phyloP scores from a whole-genome alignment of 2,329 filamentous ascomycete species.

The Stemphylium beticola region DNA sequence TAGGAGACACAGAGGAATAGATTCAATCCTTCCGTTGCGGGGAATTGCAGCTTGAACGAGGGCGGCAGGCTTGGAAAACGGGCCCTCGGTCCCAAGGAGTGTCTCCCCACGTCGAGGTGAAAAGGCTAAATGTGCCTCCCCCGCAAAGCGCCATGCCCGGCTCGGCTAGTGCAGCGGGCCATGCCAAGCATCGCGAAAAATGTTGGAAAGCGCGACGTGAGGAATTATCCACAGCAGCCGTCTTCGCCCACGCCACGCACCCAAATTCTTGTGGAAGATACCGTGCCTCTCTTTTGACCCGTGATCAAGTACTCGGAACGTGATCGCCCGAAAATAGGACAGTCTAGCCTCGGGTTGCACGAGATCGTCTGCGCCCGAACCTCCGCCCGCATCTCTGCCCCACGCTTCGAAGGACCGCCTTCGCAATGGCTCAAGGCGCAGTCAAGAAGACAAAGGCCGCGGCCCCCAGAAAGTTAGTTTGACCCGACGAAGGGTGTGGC shows the following conservation, averaged over 20 bases:
- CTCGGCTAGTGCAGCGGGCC: constrained; percentile 11
- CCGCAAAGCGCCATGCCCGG: constrained; percentile 24
- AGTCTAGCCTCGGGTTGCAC: neutral
- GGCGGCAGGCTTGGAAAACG: constrained; percentile 29
- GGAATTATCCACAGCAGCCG: constrained; percentile 14
- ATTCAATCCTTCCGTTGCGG: neutral
- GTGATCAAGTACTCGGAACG: neutral
- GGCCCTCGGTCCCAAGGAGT: constrained; percentile 37
- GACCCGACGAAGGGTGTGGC: neutral
- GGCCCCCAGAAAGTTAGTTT: constrained; percentile 47
- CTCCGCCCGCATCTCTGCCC: constrained; percentile 10
- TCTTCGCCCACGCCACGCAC: constrained; percentile 3
- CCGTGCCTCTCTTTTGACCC: neutral
- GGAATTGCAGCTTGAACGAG: neutral
- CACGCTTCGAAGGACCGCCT: neutral
- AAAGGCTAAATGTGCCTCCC: constrained; percentile 38
- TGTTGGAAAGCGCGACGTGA: constrained; percentile 15
- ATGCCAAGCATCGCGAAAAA: constrained; percentile 22
- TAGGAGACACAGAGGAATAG: neutral
- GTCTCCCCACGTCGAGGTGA: constrained; percentile 15
- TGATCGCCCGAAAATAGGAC: neutral
- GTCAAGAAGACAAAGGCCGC: constrained; percentile 55
- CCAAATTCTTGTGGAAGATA: neutral
- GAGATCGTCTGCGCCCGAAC: neutral
- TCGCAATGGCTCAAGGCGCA: constrained; percentile 56